phyloP scores from a whole-genome alignment of 371 early-diverging fungal genomes.

The Syncephalastrum monosporum region DNA sequence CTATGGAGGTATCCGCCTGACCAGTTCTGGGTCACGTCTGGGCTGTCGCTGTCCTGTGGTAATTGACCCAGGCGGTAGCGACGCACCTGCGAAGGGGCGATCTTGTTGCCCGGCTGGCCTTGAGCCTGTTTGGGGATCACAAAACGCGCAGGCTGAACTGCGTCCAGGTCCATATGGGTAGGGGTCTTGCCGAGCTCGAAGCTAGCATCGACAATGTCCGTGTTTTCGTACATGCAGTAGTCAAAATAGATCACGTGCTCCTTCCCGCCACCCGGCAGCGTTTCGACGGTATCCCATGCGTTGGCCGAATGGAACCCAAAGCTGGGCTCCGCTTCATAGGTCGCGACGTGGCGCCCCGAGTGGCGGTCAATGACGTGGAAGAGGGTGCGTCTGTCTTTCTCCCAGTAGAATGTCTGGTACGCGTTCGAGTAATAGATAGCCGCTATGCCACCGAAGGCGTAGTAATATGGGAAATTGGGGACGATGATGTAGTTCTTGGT shows the following conservation, averaged over 20 bases:
- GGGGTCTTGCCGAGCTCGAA: constrained; percentile 43
- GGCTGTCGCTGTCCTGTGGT: constrained; percentile 14
- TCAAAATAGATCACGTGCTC: constrained; percentile 47
- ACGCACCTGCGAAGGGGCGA: constrained; percentile 44
- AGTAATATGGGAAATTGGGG: constrained; percentile 61
- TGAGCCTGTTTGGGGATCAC: constrained; percentile 37
- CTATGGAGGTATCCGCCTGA: constrained; percentile 8
- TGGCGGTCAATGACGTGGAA: constrained; percentile 61
- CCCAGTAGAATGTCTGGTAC: constrained; percentile 58
- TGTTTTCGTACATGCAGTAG: constrained; percentile 48
- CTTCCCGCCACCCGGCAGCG: constrained; percentile 30
- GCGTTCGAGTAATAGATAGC: constrained; percentile 58
- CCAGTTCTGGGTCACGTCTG: constrained; percentile 15
- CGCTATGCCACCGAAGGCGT: constrained; percentile 54
- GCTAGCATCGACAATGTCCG: constrained; percentile 51
- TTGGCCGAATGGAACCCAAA: constrained; percentile 64
- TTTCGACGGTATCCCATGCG: constrained; percentile 55
- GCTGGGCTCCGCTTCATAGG: constrained; percentile 60
- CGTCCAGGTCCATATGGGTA: constrained; percentile 20
- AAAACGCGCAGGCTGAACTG: constrained; percentile 40
- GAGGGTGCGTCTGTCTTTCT: constrained; percentile 45
- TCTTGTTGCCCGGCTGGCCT: constrained; percentile 33
- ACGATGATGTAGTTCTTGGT: constrained; percentile 67
- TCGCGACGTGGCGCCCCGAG: constrained; percentile 56
- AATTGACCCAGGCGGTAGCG: constrained; percentile 43